Percentiles rank a stretch among this genome's conserved stretches.
Evolutionary conservation across 2,329 filamentous ascomycete species (phyloP).

Genomic region (Grosmannia serpens): DNA sequence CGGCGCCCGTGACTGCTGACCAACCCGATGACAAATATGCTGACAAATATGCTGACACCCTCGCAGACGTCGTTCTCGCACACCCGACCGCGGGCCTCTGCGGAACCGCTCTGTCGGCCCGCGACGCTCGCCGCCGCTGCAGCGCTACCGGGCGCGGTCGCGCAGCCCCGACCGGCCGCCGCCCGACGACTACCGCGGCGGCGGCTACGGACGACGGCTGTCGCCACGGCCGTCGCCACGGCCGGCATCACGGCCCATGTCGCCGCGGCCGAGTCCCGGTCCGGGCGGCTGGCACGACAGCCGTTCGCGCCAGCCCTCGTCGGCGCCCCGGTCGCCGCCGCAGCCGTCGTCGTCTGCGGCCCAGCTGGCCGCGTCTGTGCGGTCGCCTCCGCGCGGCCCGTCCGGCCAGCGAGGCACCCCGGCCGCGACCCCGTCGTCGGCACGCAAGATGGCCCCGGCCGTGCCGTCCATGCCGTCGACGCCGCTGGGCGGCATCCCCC

Average conservation of each 20-base stretch:
- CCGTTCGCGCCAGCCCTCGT: conserved; percentile 35
- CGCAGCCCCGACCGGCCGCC: conserved; percentile 4
- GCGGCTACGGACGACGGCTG: conserved; percentile 31
- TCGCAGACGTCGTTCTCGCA: conserved; percentile 42
- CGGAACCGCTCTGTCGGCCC: conserved; percentile 22
- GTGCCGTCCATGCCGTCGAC: background rate
- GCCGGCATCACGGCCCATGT: conserved; percentile 38
- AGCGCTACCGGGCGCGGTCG: conserved; percentile 40
- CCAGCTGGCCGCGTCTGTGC: background rate
- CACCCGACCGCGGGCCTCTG: conserved; percentile 31
- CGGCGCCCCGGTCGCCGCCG: conserved; percentile 25
- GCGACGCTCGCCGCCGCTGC: conserved; percentile 26
- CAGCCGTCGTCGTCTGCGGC: background rate
- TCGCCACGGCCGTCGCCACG: conserved; percentile 29
- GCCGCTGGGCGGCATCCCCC: background rate
- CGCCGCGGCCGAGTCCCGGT: conserved; percentile 35
- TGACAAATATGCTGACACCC: background rate
- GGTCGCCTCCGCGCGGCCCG: background rate
- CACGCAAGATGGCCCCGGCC: background rate
- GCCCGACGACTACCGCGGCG: conserved; percentile 3
- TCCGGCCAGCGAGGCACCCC: background rate
- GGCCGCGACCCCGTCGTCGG: background rate
- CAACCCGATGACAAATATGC: too few species aligned
- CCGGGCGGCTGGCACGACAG: conserved; percentile 21
- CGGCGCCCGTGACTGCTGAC: too few species aligned